Conservation (phyloP, 495 filamentous ascomycete species). For the Lasiosphaeria hispida region DNA sequence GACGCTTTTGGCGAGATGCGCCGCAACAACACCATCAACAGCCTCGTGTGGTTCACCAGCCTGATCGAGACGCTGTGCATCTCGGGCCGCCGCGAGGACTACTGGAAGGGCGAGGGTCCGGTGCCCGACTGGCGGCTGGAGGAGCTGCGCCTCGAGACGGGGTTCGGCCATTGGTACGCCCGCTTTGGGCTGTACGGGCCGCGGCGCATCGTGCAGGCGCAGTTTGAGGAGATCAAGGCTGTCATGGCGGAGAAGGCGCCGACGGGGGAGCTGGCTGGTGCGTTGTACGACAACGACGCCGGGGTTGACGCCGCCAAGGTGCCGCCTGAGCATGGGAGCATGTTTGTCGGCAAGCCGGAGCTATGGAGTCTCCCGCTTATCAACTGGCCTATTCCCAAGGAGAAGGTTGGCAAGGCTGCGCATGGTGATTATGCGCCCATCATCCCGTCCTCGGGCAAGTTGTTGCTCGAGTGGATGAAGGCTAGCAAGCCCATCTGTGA, state of each 20-base stretch:
- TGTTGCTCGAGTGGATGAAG: constrained; percentile 39
- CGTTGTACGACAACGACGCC: constrained; percentile 37
- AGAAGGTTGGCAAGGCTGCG: constrained; percentile 32
- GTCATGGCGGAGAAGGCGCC: constrained; percentile 34
- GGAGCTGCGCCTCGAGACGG: constrained; percentile 43
- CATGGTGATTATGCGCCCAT: constrained; percentile 46
- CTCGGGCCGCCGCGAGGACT: constrained; percentile 42
- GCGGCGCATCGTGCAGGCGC: constrained; percentile 42
- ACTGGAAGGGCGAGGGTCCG: constrained; percentile 44
- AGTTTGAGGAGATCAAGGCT: constrained; percentile 44
- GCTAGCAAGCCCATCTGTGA: constrained; percentile 38
- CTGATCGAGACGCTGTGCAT: constrained; percentile 50
- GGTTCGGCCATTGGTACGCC: constrained; percentile 45
- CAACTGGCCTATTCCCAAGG: constrained; percentile 35
- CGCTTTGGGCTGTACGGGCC: constrained; percentile 49
- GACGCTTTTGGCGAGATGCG: constrained; percentile 41
- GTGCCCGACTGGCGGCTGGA: constrained; percentile 45
- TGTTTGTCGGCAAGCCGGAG: constrained; percentile 40
- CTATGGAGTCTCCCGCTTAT: constrained; percentile 44
- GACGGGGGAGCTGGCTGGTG: constrained; percentile 34
- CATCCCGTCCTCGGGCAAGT: constrained; percentile 38
- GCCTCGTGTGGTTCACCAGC: constrained; percentile 45
- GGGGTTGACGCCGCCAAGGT: constrained; percentile 41
- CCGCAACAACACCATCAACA: constrained; percentile 34
- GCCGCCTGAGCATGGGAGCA: constrained; percentile 33